Percentiles rank a stretch among this genome's conserved stretches.
phyloP scores from a whole-genome alignment of 345 rosid species.

The Citrus cavaleriei region DNA sequence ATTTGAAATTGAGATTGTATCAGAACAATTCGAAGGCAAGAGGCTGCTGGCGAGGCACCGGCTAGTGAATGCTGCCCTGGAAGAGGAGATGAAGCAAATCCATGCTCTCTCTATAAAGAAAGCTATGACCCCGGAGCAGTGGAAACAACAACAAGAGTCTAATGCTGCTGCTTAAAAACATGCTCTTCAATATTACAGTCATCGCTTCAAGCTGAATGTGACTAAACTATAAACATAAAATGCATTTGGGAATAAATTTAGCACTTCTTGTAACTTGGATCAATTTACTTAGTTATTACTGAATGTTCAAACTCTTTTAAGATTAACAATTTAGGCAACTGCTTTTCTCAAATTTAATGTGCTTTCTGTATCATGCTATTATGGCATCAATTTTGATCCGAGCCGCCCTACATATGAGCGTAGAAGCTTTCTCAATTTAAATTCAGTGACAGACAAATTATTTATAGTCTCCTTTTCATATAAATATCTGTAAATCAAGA shows the following conservation, averaged over 20 bases:
- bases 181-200: neutral
- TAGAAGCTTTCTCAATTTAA: too few relatives aligned
- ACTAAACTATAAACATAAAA: neutral
- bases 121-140: slow-evolving; percentile 65
- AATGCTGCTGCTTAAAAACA: slow-evolving; percentile 28
- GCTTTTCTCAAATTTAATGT: neutral
- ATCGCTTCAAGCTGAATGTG: neutral
- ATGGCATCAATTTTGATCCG: neutral
- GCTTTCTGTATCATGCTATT: neutral
- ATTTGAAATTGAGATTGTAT: slow-evolving; percentile 65
- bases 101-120: slow-evolving; percentile 89
- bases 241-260: neutral
- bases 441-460: too few relatives aligned
- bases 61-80: slow-evolving; percentile 67
- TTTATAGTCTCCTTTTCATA: too few relatives aligned
- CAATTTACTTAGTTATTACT: neutral
- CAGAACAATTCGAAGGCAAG: slow-evolving; percentile 80
- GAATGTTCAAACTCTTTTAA: neutral
- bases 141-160: slow-evolving; percentile 62
- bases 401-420: neutral
- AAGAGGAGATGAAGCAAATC: slow-evolving; percentile 82
- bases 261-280: neutral
- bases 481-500: too few relatives aligned
- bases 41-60: slow-evolving; percentile 85
- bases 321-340: neutral